Evolutionary conservation across 257 asterid genomes (phyloP), one percentile per base, ranked within the genome.

Genomic region (Eucommia ulmoides): DNA sequence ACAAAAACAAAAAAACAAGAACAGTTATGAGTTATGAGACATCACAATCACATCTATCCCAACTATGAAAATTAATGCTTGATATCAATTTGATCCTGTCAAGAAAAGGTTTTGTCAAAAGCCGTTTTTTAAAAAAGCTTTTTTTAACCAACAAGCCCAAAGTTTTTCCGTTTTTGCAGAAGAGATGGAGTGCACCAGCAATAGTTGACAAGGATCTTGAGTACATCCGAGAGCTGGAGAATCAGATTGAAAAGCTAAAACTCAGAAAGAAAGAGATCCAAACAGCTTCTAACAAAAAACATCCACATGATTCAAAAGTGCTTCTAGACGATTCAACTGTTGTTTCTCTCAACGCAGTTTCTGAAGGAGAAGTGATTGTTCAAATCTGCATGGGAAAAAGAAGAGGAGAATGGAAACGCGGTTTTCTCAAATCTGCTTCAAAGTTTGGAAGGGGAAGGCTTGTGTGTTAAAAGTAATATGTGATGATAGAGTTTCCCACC

Each of bases 111-210:
- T n/a, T n/a, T n/a, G n/a, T n/a, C n/a, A n/a, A n/a, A n/a, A n/a
- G n/a, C n/a, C n/a, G n/a, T n/a, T n/a, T n/a, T n/a, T n/a, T n/a
- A n/a, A n/a, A n/a, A n/a, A n/a, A n/a, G n/a, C n/a, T n/a, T n/a
- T n/a, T n/a, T n/a, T n/a, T n/a, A n/a, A n/a, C n/a, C n/a, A n/a
- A n/a, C n/a, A n/a, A n/a, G n/a, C n/a, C n/a, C n/a, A n/a, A n/a
- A n/a, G n/a, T n/a, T n/a, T n/a, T n/a, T n/a, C n/a, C n/a, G n/a
- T n/a, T 23, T 8, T 29, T 44, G 62, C 70, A 73, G 79, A 73
- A 68, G 68, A 73, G 72, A 60, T 65, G 67, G 70, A 59, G 67
- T 24, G 76, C 79, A n/a, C 79, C 76, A 0, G 56, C 67, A n/a
- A 48, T 73, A 57, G 73, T 68, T 17, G 79, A 73, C 44, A 48